Base-by-base conservation (phyloP, 1,284 basidiomycete species). In the Puccinia hordei region DNA sequence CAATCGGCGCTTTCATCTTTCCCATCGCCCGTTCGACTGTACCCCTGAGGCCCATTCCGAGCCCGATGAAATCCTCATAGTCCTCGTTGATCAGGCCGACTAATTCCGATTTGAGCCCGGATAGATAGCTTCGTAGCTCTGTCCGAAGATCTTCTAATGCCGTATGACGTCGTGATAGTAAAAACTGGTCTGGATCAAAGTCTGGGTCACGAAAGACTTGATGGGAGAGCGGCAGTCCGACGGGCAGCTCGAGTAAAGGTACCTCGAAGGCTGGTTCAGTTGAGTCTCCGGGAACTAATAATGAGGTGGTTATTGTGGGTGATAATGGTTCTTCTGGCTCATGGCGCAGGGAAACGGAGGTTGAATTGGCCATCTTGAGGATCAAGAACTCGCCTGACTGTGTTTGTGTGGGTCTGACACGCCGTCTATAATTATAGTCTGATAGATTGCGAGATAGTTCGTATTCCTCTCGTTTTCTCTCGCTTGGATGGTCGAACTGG, bases 51-150 rank as follows among this genome's bases (percentile, higher is more conserved):
- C 95, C 93, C 1, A 92, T 95, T 41, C 95, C 95, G 33, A 99
- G 88, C 83, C 92, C 94, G 83, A 99, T 97, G 86, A 98, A 98
- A 63, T 95, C 95, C 85, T 95, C 94, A 86, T 98, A 98, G 86
- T 98, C 95, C 84, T 95, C 92, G 85, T 99, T 98, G 86, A 99
- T 98, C 84, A 98, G 90, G 84, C 91, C 91, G 41, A 98, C 93
- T 41, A 99, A 89, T 85, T 97, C 94, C 85, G 95, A 92, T 84
- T 95, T 94, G 83, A 99, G 87, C 19, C 89, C 88, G 0, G 90
- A 89, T 81, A 94, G 88, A 86, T 98, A 98, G 80, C 92, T 91
- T 41, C 94, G 89, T 19, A 99, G 88, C 85, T 99, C 95, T 22
- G 89, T 87, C 75, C 94, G 91, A 51, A 98, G 88, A 85, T 96